These are phyloP conservation scores for Apiotrichum porosum DNA, from an alignment of 1,284 basidiomycete genomes.

Conservation along the genomic window DNA sequence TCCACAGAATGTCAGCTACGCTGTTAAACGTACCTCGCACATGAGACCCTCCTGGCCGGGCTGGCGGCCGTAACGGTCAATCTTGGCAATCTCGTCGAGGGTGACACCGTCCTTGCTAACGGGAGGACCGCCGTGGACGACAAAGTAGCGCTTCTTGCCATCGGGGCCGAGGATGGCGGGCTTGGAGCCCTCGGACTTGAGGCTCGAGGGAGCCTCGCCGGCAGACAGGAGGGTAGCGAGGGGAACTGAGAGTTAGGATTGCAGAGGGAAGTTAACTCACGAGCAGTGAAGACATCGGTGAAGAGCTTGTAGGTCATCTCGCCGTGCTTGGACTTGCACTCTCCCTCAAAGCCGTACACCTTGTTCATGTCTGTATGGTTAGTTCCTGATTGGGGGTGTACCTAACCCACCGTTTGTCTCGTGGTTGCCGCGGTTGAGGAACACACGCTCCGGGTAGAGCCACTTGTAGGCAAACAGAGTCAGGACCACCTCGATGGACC, in stretches of 20 bases:
- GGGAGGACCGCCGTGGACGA: constrained; percentile 86
- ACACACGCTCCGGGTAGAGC: constrained; percentile 82
- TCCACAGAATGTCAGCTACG: constrained; percentile 11
- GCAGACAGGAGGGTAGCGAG: constrained; percentile 80
- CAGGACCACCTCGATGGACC: constrained; percentile 91
- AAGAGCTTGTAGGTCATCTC: constrained; percentile 86
- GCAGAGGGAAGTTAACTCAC: constrained; percentile 53
- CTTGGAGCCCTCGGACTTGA: constrained; percentile 46
- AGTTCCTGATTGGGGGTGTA: not conserved
- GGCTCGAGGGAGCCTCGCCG: constrained; percentile 57
- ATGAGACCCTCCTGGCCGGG: constrained; percentile 94
- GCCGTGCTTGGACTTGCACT: constrained; percentile 91
- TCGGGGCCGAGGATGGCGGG: constrained; percentile 70
- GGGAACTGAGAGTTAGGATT: constrained; percentile 61
- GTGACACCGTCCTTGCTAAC: constrained; percentile 93
- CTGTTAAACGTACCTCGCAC: constrained; percentile 57
- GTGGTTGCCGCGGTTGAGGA: constrained; percentile 92
- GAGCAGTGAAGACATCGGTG: constrained; percentile 80
- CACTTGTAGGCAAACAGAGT: constrained; percentile 96
- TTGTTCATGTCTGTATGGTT: constrained; percentile 72
- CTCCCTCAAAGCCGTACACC: constrained; percentile 91
- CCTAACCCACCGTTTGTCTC: constrained; percentile 61
- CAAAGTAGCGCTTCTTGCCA: constrained; percentile 84
- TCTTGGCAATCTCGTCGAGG: constrained; percentile 83
- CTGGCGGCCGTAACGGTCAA: constrained; percentile 80